Conservation (phyloP, 495 filamentous ascomycete species). For the Annulohypoxylon nitens region DNA sequence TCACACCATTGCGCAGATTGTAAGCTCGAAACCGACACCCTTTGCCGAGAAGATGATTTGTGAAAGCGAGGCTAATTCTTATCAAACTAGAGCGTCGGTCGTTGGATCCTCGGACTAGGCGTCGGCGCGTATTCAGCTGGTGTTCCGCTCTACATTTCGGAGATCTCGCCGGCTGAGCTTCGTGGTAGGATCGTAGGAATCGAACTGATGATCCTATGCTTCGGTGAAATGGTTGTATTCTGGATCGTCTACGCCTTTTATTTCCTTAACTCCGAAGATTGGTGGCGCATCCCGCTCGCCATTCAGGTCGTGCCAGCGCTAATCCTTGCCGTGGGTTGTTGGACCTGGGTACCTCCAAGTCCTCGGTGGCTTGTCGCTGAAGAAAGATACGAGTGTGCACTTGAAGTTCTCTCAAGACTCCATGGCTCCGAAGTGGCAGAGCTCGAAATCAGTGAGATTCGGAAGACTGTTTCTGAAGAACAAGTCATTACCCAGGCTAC, state of each 20-base stretch:
- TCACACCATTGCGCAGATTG: conserved; percentile 46
- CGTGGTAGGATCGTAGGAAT: conserved; percentile 64
- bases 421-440: conserved; percentile 58
- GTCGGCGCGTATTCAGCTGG: conserved; percentile 64
- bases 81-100: conserved; percentile 39
- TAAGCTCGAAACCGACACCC: conserved; percentile 8
- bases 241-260: conserved; percentile 66
- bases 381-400: conserved; percentile 61
- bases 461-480: conserved; percentile 48
- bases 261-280: conserved; percentile 52
- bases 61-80: conserved; percentile 5
- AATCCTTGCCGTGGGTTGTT: conserved; percentile 62
- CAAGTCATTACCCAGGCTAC: conserved; percentile 39
- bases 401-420: conserved; percentile 63
- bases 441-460: conserved; percentile 59
- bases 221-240: conserved; percentile 63
- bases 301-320: conserved; percentile 62
- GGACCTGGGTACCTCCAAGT: conserved; percentile 65
- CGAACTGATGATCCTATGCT: conserved; percentile 54
- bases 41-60: not conserved
- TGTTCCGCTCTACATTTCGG: conserved; percentile 65
- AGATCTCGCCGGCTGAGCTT: conserved; percentile 64
- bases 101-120: conserved; percentile 56
- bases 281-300: conserved; percentile 70
- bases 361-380: conserved; percentile 68